Base-by-base conservation (phyloP, 164 flowering plant genomes). In the Malania oleifera region DNA sequence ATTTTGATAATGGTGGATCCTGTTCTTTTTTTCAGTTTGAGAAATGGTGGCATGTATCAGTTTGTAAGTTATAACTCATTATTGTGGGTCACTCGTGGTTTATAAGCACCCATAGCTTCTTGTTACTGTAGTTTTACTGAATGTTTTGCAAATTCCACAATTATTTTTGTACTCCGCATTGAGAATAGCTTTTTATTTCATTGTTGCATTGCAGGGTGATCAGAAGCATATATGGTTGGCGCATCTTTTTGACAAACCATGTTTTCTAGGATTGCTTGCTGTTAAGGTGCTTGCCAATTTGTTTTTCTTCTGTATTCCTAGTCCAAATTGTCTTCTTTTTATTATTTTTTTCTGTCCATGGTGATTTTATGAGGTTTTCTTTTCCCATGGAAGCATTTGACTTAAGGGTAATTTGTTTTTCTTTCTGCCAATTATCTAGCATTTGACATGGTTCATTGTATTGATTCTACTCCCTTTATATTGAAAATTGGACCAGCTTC, bases 191-290 rank as follows among this genome's bases (percentile, higher is more conserved):
- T 38, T 38, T 2, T 38, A 12, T 38, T 38, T 38, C 13, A 5
- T 38, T 38, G 1, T 11, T 12, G 41, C n/a, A n/a, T n/a, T 67
- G 66, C 84, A 86, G 91, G 73, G 78, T 41, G 68, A 88, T 70
- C 43, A 64, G 54, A 93, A 82, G 69, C 97, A 93, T 75, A 69
- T 87, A 56, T 35, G 77, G 54, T 56, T 93, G 77, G 98, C 95
- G 37, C 96, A 86, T 65, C 96, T 93, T 25, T 93, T 93, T 68
- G 97, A 93, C 75, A 93, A 93, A 61, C 98, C 98, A 24, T 93
- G 98, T 74, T 92, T 92, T 73, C 74, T 92, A 25, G 98, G 98
- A 43, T 26, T 76, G 63, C 91, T 92, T 58, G 98, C 97, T 53
- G 60, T 89, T 4, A 68, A 85, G 88, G 96, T 92, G 60, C 55